These are phyloP conservation scores for Phascolomyces articulosus DNA, from an alignment of 371 early-diverging fungal genomes.

Conservation along the genomic window DNA sequence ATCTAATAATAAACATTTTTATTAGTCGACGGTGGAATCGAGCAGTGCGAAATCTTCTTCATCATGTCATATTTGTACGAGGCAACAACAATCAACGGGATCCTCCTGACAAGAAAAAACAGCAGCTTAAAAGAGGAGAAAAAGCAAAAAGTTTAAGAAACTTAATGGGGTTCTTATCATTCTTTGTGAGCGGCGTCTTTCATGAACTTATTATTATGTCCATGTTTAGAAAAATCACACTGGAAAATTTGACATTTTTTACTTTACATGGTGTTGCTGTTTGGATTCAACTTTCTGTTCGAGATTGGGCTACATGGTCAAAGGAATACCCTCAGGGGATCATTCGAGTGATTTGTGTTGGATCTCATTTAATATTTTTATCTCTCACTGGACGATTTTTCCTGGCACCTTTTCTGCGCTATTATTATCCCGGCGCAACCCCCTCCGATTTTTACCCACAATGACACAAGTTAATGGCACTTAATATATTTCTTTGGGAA, in stretches of 20 bases:
- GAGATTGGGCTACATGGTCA: slow-evolving; percentile 8
- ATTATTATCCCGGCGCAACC: background rate
- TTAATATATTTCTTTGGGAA: too few relatives aligned
- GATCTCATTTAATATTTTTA: slow-evolving; percentile 24
- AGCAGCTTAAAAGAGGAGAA: background rate
- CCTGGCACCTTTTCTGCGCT: slow-evolving; percentile 37
- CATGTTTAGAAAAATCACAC: slow-evolving; percentile 32
- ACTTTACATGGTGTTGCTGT: slow-evolving; percentile 31
- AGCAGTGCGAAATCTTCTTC: slow-evolving; percentile 33
- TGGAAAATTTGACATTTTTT: slow-evolving; percentile 39
- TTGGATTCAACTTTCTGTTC: background rate
- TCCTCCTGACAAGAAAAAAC: background rate
- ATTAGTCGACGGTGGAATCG: slow-evolving; percentile 45
- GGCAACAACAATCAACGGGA: too few relatives aligned
- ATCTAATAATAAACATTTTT: too few relatives aligned
- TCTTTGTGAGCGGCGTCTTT: slow-evolving; percentile 37
- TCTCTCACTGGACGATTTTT: slow-evolving; percentile 41
- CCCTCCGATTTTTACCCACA: too few relatives aligned
- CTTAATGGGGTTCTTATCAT: slow-evolving; percentile 25
- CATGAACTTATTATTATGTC: slow-evolving; percentile 44
- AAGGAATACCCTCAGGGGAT: slow-evolving; percentile 14
- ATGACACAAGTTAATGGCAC: too few relatives aligned
- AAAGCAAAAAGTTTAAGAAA: background rate
- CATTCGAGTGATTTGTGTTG: slow-evolving; percentile 13
- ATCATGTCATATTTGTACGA: slow-evolving; percentile 21